phyloP scores from a whole-genome alignment of 225 moss, liverwort and hornwort species.

The Bryum argenteum region DNA sequence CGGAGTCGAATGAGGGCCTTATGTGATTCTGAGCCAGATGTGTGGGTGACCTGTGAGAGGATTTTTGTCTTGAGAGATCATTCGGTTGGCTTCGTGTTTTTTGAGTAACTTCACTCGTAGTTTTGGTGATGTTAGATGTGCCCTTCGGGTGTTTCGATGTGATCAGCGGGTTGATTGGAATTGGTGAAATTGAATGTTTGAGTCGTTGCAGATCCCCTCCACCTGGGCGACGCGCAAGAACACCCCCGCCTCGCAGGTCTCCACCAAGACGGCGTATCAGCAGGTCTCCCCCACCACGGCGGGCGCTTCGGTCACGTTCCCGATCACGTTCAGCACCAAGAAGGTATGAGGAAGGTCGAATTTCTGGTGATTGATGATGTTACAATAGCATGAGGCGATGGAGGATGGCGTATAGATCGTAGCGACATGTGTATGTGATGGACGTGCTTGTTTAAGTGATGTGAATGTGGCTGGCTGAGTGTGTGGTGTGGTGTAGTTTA shows the following conservation, averaged over 20 bases:
- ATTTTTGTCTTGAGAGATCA: not conserved
- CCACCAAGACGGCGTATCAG: constrained; percentile 76
- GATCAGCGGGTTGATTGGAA: not conserved
- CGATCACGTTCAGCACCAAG: constrained; percentile 95
- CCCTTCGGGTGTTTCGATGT: not conserved
- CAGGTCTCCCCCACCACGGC: constrained; percentile 78
- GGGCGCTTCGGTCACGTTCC: constrained; percentile 83
- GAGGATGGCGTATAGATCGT: not conserved
- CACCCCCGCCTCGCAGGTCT: constrained; percentile 85
- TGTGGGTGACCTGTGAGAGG: not conserved
- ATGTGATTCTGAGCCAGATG: not conserved
- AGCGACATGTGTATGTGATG: not conserved
- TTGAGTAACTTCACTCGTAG: too few relatives aligned
- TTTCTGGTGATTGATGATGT: not conserved
- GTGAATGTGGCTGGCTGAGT: constrained; percentile 7
- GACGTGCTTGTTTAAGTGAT: not conserved
- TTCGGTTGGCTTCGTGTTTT: not conserved
- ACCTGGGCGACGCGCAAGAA: constrained; percentile 68
- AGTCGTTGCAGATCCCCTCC: constrained; percentile 61
- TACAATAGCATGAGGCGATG: not conserved
- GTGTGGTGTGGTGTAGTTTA: not conserved
- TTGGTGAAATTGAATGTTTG: not conserved
- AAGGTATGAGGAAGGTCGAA: constrained; percentile 42
- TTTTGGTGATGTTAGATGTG: not conserved
- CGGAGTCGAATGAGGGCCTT: not conserved